Evolutionary conservation across 805 yeast genomes (phyloP), one percentile per base, ranked within the genome.

Genomic region (Saccharomycopsis vini): DNA sequence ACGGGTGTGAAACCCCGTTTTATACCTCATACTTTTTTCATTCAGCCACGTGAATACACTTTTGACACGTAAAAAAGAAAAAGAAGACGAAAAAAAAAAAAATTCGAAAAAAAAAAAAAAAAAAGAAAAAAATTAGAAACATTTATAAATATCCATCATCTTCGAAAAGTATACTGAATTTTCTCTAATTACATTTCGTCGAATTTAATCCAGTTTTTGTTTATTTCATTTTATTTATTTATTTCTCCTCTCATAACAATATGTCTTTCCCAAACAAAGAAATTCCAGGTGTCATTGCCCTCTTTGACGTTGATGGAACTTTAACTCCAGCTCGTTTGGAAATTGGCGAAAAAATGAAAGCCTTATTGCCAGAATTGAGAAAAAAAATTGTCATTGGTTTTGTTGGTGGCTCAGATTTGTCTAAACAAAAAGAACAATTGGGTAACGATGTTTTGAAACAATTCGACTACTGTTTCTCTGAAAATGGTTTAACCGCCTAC

Each of bases 221-320:
- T n/a, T 34, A 7, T 19, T 20, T 34, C 24, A 13, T 20, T n/a
- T n/a, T n/a, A n/a, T n/a, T n/a, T n/a, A n/a, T n/a, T n/a, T n/a
- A n/a, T n/a, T n/a, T n/a, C n/a, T n/a, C n/a, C n/a, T n/a, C n/a
- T n/a, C n/a, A n/a, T n/a, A n/a, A 18, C 26, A 37, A 6, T 21
- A 45, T 45, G 49, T 37, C 43, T 21, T 84, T 82, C 60, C 65
- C 86, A 32, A 68, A 82, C 61, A 80, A 78, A 65, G 83, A 85
- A 69, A 72, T 80, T 54, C 95, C 95, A 61, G 81, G 86, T 56
- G 82, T 86, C 52, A 72, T 92, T 59, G 95, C 86, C 54, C 78
- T 92, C 53, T 92, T 92, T 68, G 99, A 92, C 60, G 99, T 92
- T 54, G 99, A 92, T 63, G 98, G 97, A 54, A 92, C 99, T 46